phyloP scores from a whole-genome alignment of 2,329 filamentous ascomycete species.

The Neopestalotiopsis sp. region DNA sequence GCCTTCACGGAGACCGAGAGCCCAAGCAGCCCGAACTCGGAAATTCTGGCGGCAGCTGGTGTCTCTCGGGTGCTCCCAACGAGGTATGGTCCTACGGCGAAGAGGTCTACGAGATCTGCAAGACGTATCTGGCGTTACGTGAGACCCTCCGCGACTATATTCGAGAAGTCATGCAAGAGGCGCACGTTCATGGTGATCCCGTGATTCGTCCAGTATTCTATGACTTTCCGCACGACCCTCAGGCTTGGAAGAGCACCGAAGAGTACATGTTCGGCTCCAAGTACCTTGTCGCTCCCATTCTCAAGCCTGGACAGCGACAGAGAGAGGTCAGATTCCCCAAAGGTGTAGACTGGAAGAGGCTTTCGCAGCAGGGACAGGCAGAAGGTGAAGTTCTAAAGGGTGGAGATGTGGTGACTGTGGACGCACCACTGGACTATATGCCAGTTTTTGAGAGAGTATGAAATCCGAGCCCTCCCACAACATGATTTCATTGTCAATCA shows the following conservation, averaged over 20 bases:
- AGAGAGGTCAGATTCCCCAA: conserved; percentile 57
- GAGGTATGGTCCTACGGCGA: conserved; percentile 72
- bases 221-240: conserved; percentile 61
- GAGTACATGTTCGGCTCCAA: conserved; percentile 69
- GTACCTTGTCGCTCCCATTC: conserved; percentile 62
- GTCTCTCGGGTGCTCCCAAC: conserved; percentile 58
- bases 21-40: conserved; percentile 49
- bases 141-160: conserved; percentile 65
- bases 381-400: conserved; percentile 17
- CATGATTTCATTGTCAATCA: neutral
- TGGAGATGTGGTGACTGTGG: conserved; percentile 21
- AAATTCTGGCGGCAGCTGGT: conserved; percentile 44
- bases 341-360: conserved; percentile 20
- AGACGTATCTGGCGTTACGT: conserved; percentile 61
- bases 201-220: conserved; percentile 69
- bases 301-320: conserved; percentile 44
- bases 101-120: conserved; percentile 63
- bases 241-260: conserved; percentile 60
- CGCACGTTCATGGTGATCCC: conserved; percentile 63
- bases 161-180: conserved; percentile 60
- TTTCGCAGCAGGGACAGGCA: conserved; percentile 21
- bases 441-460: conserved; percentile 21
- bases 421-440: conserved; percentile 24
- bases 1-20: conserved; percentile 69
- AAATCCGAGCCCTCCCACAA: neutral